Evolutionary conservation across 106 monocot species (phyloP), one percentile per base, ranked within the genome.

Genomic region (Dendrobium huoshanense): DNA sequence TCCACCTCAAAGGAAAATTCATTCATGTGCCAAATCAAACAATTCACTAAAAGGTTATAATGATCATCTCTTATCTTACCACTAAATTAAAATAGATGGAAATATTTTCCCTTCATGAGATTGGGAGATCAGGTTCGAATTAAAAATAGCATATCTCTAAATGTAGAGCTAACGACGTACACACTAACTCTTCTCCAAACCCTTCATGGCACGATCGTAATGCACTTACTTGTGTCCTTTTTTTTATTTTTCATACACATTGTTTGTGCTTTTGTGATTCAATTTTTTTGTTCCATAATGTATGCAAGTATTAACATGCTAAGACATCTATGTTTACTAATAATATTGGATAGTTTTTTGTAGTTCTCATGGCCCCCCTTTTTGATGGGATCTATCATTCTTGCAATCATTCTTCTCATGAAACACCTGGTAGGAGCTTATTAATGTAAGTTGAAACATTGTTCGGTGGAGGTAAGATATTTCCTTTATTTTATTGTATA

Each of bases 301-400:
- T 19, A 74, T 74, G 29, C 18, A 4, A 41, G 20, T n/a, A 41
- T 43, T 74, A 42, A 74, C 74, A 74, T 74, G 29, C 16, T 44
- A 74, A 42, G 20, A 44, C 74, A 74, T 74, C 20, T 74, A 10
- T 74, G 74, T 74, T 74, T 44, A 74, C 74, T 74, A 25, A 79
- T 79, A 67, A 83, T 13, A 80, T 41, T 64, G 9, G 77, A 82
- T 56, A 86, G 78, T 61, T 85, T 85, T 82, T 81, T 88, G 81
- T 81, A 96, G 96, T 94, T 96, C 58, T 87, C 84, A 37, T 96
- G 96, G 96, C 96, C 88, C 19, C 97, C 97, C 42, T 97, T 97
- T 81, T 56, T 94, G 45, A 92, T 97, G 97, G 97, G 97, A 81
- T 94, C 89, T 18, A 78, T 42, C 79, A 89, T 87, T 80, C 94